Percentiles rank a stretch among this genome's conserved stretches.
Evolutionary conservation across 768 basidiomycete species (phyloP).

Genomic region (Russula sp.): DNA sequence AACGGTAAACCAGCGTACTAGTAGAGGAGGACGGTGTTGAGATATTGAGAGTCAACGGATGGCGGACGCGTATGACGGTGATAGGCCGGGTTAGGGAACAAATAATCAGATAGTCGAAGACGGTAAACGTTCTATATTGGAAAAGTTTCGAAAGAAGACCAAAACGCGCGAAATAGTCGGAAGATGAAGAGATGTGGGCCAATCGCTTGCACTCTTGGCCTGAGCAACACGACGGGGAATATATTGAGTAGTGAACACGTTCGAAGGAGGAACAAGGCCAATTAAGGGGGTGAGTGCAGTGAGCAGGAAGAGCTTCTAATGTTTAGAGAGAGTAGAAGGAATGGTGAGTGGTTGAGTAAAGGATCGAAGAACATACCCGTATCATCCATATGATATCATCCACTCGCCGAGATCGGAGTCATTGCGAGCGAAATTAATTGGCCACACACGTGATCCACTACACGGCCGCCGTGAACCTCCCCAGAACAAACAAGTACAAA

Average conservation of each 20-base stretch:
- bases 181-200: conserved; percentile 71
- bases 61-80: conserved; percentile 49
- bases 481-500: too few relatives aligned
- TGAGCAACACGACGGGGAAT: conserved; percentile 73
- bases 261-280: conserved; percentile 81
- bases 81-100: conserved; percentile 61
- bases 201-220: conserved; percentile 71
- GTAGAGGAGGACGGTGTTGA: conserved; percentile 32
- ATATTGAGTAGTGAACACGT: conserved; percentile 83
- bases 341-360: too few relatives aligned
- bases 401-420: too few relatives aligned
- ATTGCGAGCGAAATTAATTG: too few relatives aligned
- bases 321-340: conserved; percentile 48
- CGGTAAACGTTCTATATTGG: conserved; percentile 25
- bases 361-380: conserved; percentile 40
- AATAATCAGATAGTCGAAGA: conserved; percentile 39
- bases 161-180: not conserved
- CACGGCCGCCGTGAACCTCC: too few relatives aligned
- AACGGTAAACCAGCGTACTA: conserved; percentile 27
- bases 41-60: conserved; percentile 49
- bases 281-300: conserved; percentile 84
- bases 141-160: conserved; percentile 4
- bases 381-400: too few relatives aligned
- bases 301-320: conserved; percentile 75
- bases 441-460: too few relatives aligned